Evolutionary conservation across 2,329 filamentous ascomycete species (phyloP).

Genomic region (Beauveria rudraprayagi): DNA sequence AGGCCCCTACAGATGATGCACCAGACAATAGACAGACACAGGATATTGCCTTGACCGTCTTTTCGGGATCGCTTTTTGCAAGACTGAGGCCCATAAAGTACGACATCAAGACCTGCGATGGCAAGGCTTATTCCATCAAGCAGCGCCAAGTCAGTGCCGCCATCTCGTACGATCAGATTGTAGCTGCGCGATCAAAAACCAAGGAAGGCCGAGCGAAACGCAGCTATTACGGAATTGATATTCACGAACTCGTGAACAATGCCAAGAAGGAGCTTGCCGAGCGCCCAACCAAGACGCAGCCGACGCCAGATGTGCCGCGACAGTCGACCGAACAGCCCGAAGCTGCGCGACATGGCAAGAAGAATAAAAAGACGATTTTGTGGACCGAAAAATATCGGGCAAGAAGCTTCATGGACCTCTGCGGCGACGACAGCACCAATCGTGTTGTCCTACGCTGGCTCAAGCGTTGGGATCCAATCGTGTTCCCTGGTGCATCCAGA

Average conservation of each 20-base stretch:
- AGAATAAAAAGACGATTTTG: constrained; percentile 49
- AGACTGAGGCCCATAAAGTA: constrained; percentile 25
- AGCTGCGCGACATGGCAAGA: constrained; percentile 23
- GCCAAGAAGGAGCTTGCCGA: constrained; percentile 51
- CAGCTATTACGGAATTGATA: constrained; percentile 87
- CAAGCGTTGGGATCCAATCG: constrained; percentile 86
- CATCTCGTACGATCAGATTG: constrained; percentile 56
- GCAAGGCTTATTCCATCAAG: constrained; percentile 47
- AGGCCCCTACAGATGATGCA: neutral
- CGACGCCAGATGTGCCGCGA: constrained; percentile 26
- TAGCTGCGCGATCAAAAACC: constrained; percentile 58
- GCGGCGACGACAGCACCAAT: constrained; percentile 92
- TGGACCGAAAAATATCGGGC: constrained; percentile 99
- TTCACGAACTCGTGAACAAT: constrained; percentile 72
- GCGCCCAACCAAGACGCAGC: constrained; percentile 16
- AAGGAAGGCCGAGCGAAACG: constrained; percentile 61
- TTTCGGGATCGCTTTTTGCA: constrained; percentile 21
- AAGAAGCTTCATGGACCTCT: constrained; percentile 81
- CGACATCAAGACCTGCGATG: constrained; percentile 47
- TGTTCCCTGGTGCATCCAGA: constrained; percentile 71
- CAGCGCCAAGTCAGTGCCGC: constrained; percentile 39
- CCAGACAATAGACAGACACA: neutral
- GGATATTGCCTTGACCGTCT: constrained; percentile 17
- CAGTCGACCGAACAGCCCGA: constrained; percentile 34
- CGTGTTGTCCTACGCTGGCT: constrained; percentile 85